Evolutionary conservation across 805 yeast genomes (phyloP).

Genomic region (Pichia ethanolica): DNA sequence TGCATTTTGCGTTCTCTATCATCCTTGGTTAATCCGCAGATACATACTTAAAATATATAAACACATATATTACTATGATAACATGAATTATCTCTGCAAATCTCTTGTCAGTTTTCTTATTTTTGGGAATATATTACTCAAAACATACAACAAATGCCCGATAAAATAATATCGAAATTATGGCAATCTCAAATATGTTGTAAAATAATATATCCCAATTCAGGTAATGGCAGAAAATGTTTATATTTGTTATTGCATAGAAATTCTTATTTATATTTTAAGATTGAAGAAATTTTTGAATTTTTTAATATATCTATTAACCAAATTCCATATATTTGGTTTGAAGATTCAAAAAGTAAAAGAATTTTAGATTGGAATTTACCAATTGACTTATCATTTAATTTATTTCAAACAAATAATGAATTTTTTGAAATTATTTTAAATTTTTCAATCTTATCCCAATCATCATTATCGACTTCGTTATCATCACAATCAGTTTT

Average conservation of each 20-base stretch:
- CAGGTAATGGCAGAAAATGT: slow-evolving; percentile 4
- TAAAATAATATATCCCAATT: neutral
- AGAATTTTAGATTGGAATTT: slow-evolving; percentile 55
- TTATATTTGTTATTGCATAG: slow-evolving; percentile 27
- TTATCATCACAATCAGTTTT: slow-evolving; percentile 13
- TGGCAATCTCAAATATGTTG: slow-evolving; percentile 3
- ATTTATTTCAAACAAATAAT: neutral
- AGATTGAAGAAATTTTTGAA: slow-evolving; percentile 29
- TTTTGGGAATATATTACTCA: too few relatives aligned
- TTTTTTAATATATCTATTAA: slow-evolving; percentile 28
- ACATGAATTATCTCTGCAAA: too few relatives aligned
- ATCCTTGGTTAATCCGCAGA: too few relatives aligned
- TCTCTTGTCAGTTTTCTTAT: too few relatives aligned
- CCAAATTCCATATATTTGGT: slow-evolving; percentile 23
- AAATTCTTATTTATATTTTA: slow-evolving; percentile 45
- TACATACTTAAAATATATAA: too few relatives aligned
- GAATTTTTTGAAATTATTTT: neutral
- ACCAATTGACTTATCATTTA: slow-evolving; percentile 60
- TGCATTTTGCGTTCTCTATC: too few relatives aligned
- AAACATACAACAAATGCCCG: too few relatives aligned
- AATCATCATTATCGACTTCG: neutral
- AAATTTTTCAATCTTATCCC: neutral
- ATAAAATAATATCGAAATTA: neutral
- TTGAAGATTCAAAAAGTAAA: slow-evolving; percentile 42
- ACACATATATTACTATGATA: too few relatives aligned